Percentiles rank a stretch among this genome's conserved stretches.
phyloP scores from a whole-genome alignment of 805 yeast genomes.

The Spathaspora boniae region DNA sequence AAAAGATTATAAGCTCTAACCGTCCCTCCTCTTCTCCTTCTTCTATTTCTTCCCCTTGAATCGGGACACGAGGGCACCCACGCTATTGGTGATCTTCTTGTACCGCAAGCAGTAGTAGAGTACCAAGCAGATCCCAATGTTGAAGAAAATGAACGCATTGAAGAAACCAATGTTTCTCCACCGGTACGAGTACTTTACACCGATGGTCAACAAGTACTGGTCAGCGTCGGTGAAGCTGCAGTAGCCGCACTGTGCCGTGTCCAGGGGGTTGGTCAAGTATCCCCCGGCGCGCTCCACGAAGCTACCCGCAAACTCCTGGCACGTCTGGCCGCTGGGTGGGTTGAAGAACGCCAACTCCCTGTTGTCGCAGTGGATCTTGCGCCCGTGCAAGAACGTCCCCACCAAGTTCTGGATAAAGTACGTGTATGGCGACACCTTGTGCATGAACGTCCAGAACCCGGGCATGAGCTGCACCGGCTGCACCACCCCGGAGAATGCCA shows the following conservation, averaged over 20 bases:
- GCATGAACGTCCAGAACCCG: conserved; percentile 83
- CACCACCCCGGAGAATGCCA: conserved; percentile 68
- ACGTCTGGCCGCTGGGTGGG: conserved; percentile 58
- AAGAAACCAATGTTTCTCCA: conserved; percentile 70
- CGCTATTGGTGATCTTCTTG: conserved; percentile 5
- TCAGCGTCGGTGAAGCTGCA: conserved; percentile 47
- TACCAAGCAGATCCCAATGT: conserved; percentile 17
- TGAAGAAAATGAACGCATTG: conserved; percentile 55
- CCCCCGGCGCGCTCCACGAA: conserved; percentile 49
- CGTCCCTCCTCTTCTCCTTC: too few species aligned
- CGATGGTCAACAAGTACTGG: conserved; percentile 41
- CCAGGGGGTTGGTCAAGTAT: conserved; percentile 52
- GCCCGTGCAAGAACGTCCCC: conserved; percentile 42
- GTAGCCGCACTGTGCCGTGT: conserved; percentile 46
- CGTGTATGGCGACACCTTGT: conserved; percentile 68
- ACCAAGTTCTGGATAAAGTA: conserved; percentile 62
- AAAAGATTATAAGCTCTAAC: too few species aligned
- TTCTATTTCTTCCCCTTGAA: conserved; percentile 3
- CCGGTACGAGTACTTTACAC: conserved; percentile 42
- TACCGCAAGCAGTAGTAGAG: conserved; percentile 10
- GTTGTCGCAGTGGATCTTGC: conserved; percentile 39
- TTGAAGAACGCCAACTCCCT: conserved; percentile 25
- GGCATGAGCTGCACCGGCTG: conserved; percentile 61
- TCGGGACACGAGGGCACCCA: neutral
- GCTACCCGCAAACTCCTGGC: conserved; percentile 49